Evolutionary conservation across 1,284 basidiomycete species (phyloP).

Genomic region (Amylostereum areolatum): DNA sequence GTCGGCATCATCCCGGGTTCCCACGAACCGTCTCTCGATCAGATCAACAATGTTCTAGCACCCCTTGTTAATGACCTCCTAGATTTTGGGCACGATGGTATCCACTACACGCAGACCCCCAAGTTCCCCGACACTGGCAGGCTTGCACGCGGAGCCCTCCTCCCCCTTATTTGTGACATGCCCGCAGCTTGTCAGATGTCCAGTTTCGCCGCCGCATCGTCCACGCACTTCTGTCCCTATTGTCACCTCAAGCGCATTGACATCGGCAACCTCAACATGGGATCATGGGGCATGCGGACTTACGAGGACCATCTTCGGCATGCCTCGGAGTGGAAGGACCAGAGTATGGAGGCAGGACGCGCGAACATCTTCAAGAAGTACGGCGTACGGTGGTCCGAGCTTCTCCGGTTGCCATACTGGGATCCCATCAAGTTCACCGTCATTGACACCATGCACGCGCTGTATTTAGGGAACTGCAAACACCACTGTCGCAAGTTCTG

Average conservation of each 20-base stretch:
- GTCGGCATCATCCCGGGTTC: conserved; percentile 18
- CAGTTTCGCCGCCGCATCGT: conserved; percentile 5
- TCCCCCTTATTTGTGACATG: conserved; percentile 13
- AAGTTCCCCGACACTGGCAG: conserved; percentile 1
- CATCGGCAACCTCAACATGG: conserved; percentile 9
- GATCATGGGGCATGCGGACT: conserved; percentile 1
- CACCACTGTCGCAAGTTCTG: conserved; percentile 10
- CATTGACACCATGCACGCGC: conserved; percentile 24
- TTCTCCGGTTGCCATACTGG: conserved; percentile 32
- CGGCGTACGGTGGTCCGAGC: conserved; percentile 29
- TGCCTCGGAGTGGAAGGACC: conserved; percentile 24
- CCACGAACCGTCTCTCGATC: conserved; percentile 7
- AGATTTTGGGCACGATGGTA: conserved; percentile 11
- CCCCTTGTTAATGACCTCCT: conserved; percentile 17
- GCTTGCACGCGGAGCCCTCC: conserved; percentile 9
- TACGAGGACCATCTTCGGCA: conserved; percentile 3
- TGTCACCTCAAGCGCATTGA: conserved; percentile 5
- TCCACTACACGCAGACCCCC: conserved; percentile 9
- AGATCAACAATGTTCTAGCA: conserved; percentile 16
- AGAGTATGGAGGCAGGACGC: conserved; percentile 13
- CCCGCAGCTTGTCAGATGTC: conserved; percentile 9
- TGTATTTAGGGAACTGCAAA: conserved; percentile 12
- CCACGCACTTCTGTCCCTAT: conserved; percentile 15
- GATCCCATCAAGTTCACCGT: conserved; percentile 25
- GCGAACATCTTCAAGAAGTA: conserved; percentile 17